These are phyloP conservation scores for Meredithiella fracta DNA, from an alignment of 2,329 filamentous ascomycete genomes.

Conservation along the genomic window DNA sequence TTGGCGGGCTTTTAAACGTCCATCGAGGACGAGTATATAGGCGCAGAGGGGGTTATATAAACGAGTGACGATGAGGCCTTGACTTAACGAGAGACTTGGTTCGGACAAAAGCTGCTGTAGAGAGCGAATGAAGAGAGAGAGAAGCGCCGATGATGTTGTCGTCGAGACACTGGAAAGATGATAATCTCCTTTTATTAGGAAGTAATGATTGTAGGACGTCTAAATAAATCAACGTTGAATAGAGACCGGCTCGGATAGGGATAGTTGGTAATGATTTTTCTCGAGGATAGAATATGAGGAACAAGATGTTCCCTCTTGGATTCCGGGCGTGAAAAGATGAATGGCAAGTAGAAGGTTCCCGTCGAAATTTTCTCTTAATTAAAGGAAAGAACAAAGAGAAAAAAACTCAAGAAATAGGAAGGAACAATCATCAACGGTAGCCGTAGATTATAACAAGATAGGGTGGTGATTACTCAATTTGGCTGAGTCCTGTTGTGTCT, in stretches of 20 bases:
- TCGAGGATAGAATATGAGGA: no score
- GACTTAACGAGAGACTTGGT: conserved; percentile 1
- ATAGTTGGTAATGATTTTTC: neutral
- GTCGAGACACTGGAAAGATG: neutral
- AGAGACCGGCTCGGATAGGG: conserved; percentile 1
- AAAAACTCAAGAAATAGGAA: no score
- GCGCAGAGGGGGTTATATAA: neutral
- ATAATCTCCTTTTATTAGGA: no score
- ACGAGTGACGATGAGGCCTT: neutral
- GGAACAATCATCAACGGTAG: no score
- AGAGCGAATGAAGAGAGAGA: neutral
- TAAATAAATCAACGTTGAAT: conserved; percentile 3
- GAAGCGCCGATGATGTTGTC: neutral
- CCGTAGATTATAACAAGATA: no score
- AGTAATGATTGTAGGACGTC: conserved; percentile 6
- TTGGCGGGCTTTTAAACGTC: neutral
- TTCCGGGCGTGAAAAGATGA: neutral
- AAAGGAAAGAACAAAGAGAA: neutral
- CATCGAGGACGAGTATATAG: neutral
- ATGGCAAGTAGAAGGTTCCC: neutral
- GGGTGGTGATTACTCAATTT: no score
- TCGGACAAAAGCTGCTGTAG: neutral
- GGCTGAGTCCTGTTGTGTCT: no score
- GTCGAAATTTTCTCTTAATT: neutral
- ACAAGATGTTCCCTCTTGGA: no score